Conservation (phyloP, 345 rosid species). For the Tarenaya hassleriana region DNA sequence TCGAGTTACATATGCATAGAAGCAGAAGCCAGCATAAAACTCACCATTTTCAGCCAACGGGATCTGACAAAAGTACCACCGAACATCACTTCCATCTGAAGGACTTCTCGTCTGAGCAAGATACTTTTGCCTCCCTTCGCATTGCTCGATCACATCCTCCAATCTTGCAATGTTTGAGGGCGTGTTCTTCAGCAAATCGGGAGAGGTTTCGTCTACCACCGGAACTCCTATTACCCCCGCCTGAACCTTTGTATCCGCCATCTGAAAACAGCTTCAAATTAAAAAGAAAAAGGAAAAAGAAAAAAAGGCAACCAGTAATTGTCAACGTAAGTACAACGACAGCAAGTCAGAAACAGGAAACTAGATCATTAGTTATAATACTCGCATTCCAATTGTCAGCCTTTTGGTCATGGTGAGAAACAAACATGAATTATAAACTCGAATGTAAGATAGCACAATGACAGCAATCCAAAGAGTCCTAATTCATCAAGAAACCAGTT, state of each 20-base stretch:
- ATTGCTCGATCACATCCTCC: constrained; percentile 82
- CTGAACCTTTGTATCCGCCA: constrained; percentile 41
- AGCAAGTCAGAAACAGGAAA: constrained; percentile 9
- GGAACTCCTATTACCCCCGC: constrained; percentile 14
- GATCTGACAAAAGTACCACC: constrained; percentile 88
- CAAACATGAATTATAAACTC: no score
- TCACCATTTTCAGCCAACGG: constrained; percentile 73
- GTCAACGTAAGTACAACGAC: constrained; percentile 7
- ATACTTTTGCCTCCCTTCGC: constrained; percentile 77
- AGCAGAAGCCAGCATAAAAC: constrained; percentile 17
- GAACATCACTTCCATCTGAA: constrained; percentile 82
- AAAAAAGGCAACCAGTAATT: constrained; percentile 3
- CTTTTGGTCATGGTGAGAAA: no score
- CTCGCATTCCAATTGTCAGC: background rate
- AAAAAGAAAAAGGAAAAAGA: background rate
- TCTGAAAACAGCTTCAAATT: constrained; percentile 17
- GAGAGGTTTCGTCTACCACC: constrained; percentile 40
- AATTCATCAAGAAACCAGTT: no score
- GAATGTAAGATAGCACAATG: no score
- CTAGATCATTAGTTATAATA: no score
- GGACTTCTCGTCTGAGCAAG: constrained; percentile 76
- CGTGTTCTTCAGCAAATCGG: constrained; percentile 85
- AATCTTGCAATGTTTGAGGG: constrained; percentile 83
- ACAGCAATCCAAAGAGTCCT: no score
- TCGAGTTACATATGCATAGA: background rate